A percentile compares a stretch with the other conserved stretches of the same genome.
Evolutionary conservation across 345 rosid species (phyloP).

Genomic region (Eucalyptus caleyi): DNA sequence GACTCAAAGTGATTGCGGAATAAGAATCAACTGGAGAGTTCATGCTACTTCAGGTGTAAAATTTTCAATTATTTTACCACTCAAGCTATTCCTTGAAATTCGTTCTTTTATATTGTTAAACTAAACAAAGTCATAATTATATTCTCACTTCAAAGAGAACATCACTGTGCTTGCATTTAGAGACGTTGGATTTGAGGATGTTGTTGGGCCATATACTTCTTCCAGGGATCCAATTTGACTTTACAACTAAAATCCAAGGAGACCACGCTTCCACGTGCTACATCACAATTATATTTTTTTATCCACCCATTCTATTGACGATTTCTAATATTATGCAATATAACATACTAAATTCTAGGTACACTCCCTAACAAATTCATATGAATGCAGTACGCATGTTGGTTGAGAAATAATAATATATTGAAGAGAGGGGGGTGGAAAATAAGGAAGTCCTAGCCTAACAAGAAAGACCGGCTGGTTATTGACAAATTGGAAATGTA

Average conservation of each 20-base stretch:
- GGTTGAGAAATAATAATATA: background rate
- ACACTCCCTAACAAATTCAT: background rate
- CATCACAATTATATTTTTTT: background rate
- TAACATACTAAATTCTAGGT: background rate
- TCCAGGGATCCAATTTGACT: background rate
- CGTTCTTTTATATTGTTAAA: too few species aligned
- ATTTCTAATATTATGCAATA: background rate
- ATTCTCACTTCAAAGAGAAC: background rate
- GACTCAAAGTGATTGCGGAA: background rate
- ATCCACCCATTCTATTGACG: background rate
- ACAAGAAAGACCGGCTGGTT: background rate
- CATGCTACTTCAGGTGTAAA: background rate
- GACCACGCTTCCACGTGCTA: background rate
- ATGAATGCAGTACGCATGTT: background rate
- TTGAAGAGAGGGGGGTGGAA: background rate
- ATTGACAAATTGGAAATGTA: background rate
- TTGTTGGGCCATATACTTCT: background rate
- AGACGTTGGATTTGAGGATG: background rate
- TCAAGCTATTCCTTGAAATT: background rate
- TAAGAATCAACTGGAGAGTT: background rate
- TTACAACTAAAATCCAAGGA: background rate
- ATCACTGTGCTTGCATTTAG: background rate
- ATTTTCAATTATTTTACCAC: background rate
- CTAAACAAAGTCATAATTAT: background rate
- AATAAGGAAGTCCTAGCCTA: background rate